These are phyloP conservation scores for Leishmania braziliensis DNA, from an alignment of 208 protist genomes.

Conservation along the genomic window DNA sequence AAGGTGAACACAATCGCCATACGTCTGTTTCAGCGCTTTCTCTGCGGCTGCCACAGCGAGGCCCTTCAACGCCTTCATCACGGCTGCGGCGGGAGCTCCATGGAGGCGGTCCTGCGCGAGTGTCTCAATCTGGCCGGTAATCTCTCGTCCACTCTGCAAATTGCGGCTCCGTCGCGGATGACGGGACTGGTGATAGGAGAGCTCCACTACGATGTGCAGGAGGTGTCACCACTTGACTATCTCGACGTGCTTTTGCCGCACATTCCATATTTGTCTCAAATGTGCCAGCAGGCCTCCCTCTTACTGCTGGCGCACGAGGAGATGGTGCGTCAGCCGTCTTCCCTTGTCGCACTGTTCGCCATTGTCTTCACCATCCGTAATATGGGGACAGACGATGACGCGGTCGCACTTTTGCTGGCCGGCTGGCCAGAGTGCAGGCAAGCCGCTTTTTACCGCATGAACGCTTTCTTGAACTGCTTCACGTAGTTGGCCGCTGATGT, in stretches of 20 bases:
- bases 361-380: conserved; percentile 35
- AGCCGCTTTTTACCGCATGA: conserved; percentile 20
- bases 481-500: conserved; percentile 6
- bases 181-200: conserved; percentile 23
- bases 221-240: conserved; percentile 38
- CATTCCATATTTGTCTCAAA: conserved; percentile 35
- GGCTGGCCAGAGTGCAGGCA: conserved; percentile 17
- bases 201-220: conserved; percentile 36
- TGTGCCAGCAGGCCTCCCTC: conserved; percentile 37
- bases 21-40: conserved; percentile 37
- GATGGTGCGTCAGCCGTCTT: conserved; percentile 25
- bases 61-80: conserved; percentile 4
- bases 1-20: conserved; percentile 18
- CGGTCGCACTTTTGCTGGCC: conserved; percentile 7
- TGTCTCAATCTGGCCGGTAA: conserved; percentile 30
- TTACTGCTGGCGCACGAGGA: conserved; percentile 33
- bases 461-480: conserved; percentile 33
- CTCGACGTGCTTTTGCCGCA: conserved; percentile 24
- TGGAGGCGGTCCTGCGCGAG: conserved; percentile 35
- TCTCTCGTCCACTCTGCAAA: conserved; percentile 26
- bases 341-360: conserved; percentile 22
- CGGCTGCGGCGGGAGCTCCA: conserved; percentile 15
- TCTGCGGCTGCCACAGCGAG: conserved; percentile 16
- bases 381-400: conserved; percentile 11
- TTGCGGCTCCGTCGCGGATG: conserved; percentile 17